phyloP scores from a whole-genome alignment of 169 alveolate genomes.

The Cryptosporidium parvum region DNA sequence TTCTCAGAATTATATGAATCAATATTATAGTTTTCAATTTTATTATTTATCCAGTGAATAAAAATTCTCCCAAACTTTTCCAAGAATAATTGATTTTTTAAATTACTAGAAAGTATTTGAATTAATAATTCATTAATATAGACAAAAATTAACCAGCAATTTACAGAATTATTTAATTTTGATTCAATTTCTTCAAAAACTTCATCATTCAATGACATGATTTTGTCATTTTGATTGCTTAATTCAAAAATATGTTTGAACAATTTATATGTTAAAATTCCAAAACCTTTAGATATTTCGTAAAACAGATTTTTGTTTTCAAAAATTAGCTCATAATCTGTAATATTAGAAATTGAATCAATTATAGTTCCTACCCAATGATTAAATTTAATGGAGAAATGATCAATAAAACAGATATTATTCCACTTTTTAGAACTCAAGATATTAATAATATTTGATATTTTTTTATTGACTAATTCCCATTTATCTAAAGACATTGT shows the following conservation, averaged over 20 bases:
- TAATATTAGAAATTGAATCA: background rate
- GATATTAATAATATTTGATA: slow-evolving; percentile 1
- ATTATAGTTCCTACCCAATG: slow-evolving; percentile 16
- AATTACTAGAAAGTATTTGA: background rate
- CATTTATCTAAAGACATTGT: background rate
- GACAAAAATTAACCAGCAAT: slow-evolving; percentile 20
- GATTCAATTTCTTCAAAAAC: slow-evolving; percentile 6
- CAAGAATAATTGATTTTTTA: background rate
- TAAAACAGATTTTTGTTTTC: slow-evolving; percentile 13
- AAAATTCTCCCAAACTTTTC: background rate
- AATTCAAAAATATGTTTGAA: background rate
- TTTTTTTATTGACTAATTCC: background rate
- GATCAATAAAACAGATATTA: background rate
- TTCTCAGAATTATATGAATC: background rate
- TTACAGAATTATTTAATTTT: background rate
- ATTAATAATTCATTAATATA: slow-evolving; percentile 16
- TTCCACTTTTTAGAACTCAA: slow-evolving; percentile 31
- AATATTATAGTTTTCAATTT: background rate
- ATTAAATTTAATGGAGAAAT: background rate
- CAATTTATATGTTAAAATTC: slow-evolving; percentile 20
- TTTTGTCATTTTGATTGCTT: background rate
- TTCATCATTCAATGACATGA: background rate
- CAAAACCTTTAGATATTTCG: background rate
- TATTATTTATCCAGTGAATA: slow-evolving; percentile 5
- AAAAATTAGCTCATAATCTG: background rate